Base-by-base conservation (phyloP, 805 yeast genomes). In the Candida patagonica region DNA sequence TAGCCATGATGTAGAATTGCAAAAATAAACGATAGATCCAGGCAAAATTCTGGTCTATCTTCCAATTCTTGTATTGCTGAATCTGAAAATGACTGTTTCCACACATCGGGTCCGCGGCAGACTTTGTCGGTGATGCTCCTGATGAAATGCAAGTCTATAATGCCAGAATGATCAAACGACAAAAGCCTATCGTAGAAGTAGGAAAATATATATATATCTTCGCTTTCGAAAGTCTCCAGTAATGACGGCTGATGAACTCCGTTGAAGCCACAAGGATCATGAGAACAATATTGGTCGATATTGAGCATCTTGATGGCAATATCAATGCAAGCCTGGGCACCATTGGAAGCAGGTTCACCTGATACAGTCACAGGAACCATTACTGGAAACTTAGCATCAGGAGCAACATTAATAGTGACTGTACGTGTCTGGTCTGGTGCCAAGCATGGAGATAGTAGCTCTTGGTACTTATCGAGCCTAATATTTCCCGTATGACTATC, bases 171-270 rank as follows among this genome's bases (percentile, higher is more conserved):
- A 37, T 96, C 96, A 47, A 89, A 69, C 35, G 96, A 96, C 56
- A 73, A 77, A 23, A 96, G 81, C 57, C 94, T 74, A 63, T 89
- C 98, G 65, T 86, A 92, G 65, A 89, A 89, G 68, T 77, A 92
- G 6, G 96, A 88, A 63, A 92, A 86, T 30, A 89, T 76, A 61
- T 69, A 92, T 73, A 89, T 71, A 55, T 89, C 96, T 21, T 75
- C 61, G 41, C 67, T 68, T 41, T 76, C 70, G 71, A 89, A 89
- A n/a, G 94, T 78, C 46, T 70, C 74, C 33, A 75, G 76, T 52
- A 89, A 67, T 4, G 94, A 81, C 9, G 98, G 98, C 65, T 92
- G 97, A 61, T 92, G 92, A 37, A 87, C 81, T 56, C 97, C 97
- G 57, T 88, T 86, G 71, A 89, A 88, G 1, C 96, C 83, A 62